Percentiles rank a stretch among this genome's conserved stretches.
phyloP scores from a whole-genome alignment of 2,329 filamentous ascomycete genomes.

The Macrophomina pseudophaseolina region DNA sequence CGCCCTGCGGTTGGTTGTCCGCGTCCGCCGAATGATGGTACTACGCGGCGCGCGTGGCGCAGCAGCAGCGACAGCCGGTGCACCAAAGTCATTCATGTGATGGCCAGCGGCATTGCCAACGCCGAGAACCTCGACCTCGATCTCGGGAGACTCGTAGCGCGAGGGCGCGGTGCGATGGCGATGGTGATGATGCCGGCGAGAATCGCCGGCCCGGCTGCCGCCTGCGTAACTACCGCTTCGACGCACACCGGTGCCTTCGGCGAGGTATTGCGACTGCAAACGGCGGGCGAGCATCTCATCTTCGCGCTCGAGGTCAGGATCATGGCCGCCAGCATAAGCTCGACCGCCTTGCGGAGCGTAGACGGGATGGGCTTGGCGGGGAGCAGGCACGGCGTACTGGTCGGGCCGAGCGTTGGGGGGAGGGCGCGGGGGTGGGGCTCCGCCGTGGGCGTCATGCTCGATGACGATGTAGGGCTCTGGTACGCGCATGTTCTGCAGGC shows the following conservation, averaged over 20 bases:
- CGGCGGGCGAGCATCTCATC: constrained; percentile 59
- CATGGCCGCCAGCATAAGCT: constrained; percentile 36
- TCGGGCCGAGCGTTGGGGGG: constrained; percentile 30
- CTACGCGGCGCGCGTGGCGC: constrained; percentile 3
- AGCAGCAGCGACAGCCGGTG: constrained; percentile 11
- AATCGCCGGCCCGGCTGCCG: constrained; percentile 33
- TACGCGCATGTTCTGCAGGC: constrained; percentile 38
- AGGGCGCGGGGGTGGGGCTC: constrained; percentile 36
- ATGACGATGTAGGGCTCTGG: constrained; percentile 56
- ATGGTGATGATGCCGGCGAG: constrained; percentile 27
- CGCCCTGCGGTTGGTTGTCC: constrained; percentile 34
- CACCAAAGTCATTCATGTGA: constrained; percentile 62
- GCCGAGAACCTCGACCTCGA: constrained; percentile 53
- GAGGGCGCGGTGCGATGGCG: not conserved
- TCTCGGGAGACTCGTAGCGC: constrained; percentile 9
- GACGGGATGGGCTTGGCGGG: constrained; percentile 29
- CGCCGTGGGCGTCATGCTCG: constrained; percentile 47
- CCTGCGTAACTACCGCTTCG: not conserved
- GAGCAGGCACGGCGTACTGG: constrained; percentile 42
- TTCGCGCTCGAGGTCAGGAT: constrained; percentile 43
- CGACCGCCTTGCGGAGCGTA: constrained; percentile 33
- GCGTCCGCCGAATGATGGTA: not conserved
- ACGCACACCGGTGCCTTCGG: constrained; percentile 30
- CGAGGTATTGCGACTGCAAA: constrained; percentile 53
- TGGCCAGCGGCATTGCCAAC: constrained; percentile 61